Base-by-base conservation (phyloP, 345 rosid species). In the Pugionium dolabratum region DNA sequence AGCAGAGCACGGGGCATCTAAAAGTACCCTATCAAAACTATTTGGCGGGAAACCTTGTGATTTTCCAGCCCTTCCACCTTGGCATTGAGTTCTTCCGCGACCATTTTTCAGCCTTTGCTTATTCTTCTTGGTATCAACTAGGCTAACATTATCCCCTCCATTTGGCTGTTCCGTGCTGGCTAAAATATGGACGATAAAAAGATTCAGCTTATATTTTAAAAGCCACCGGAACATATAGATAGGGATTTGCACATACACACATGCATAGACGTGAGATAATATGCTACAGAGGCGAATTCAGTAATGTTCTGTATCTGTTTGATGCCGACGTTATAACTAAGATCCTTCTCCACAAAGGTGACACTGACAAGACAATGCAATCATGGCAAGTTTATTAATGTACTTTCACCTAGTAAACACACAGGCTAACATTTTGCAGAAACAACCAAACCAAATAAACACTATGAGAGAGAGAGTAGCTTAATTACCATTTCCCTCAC, bases 1-100 rank as follows among this genome's bases (percentile, higher is more conserved):
- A 76, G 99, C 97, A 70, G 99, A 90, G 67, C 99, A 94, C n/a
- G 99, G 99, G 75, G 97, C 96, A 70, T 94, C 99, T 45, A 94
- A 89, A 74, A 94, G 95, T 46, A 90, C 93, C 28, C 99, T 76
- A 76, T 94, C 97, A 57, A 94, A 94, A 80, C 96, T 90, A 59
- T 81, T 74, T 43, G 96, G 96, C 40, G 40, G 54, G 78, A 94
- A 90, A 42, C 99, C 96, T 80, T 83, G 73, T 3, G 89, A 94
- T 49, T 85, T 86, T 68, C 88, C 89, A 60, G 72, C 95, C 77
- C 86, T 80, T 32, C 89, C 92, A 62, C 97, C 96, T 32, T 81
- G 61, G 67, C 75, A 66, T 48, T 88, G 96, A 80, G 81, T 88
- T 79, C 97, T 86, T 79, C 99, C 99, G 3, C 87, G 85, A 39